Conservation (phyloP, 2,329 filamentous ascomycete species). For the Aspergillus brasiliensis region DNA sequence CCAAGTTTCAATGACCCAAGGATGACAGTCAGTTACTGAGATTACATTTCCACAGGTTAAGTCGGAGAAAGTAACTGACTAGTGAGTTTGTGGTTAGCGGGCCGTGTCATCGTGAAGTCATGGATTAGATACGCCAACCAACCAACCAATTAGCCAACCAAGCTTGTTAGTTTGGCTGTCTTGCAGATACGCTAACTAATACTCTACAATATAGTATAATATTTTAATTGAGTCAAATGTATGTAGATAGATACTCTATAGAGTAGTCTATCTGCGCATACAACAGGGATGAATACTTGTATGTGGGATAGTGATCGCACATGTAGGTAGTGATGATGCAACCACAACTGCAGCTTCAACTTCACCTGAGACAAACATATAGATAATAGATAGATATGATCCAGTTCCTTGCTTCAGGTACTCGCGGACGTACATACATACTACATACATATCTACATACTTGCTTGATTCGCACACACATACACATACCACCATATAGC, state of each 20-base stretch:
- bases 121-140: neutral
- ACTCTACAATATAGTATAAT: neutral
- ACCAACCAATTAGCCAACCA: no score
- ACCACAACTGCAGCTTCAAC: no score
- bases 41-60: no score
- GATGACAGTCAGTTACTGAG: neutral
- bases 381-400: no score
- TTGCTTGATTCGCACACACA: neutral
- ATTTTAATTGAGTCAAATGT: neutral
- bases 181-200: no score
- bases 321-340: neutral
- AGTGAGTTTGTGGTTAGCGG: neutral
- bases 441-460: neutral
- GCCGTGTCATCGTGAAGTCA: constrained; percentile 6
- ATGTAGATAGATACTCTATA: no score
- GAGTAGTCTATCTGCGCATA: neutral
- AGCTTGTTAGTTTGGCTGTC: no score
- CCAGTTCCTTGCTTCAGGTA: no score
- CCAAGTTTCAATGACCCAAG: no score
- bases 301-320: no score
- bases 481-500: neutral
- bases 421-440: neutral
- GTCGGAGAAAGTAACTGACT: no score
- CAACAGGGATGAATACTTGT: neutral
- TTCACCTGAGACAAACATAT: no score